These are phyloP conservation scores for Sphaerulina vaccinii DNA, from an alignment of 2,329 filamentous ascomycete genomes.

Conservation along the genomic window DNA sequence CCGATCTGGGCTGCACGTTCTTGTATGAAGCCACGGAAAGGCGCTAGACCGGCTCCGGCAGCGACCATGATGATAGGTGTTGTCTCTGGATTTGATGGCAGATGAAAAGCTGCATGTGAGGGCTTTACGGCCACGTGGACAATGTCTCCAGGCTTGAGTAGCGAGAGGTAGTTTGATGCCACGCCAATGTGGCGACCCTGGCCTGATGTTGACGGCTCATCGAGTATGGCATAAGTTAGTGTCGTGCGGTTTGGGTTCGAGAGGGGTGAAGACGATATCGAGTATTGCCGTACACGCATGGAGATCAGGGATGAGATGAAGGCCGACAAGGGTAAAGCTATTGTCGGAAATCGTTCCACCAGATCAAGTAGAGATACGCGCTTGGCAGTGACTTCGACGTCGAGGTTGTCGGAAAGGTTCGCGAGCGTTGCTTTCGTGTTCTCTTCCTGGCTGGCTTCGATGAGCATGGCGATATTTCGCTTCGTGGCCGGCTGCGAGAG, in stretches of 20 bases:
- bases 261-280: conserved; percentile 38
- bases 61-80: conserved; percentile 43
- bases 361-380: conserved; percentile 64
- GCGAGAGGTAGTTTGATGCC: conserved; percentile 44
- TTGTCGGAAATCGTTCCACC: conserved; percentile 60
- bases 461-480: conserved; percentile 54
- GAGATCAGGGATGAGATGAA: conserved; percentile 73
- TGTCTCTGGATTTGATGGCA: conserved; percentile 43
- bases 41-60: conserved; percentile 83
- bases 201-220: conserved; percentile 28
- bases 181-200: conserved; percentile 44
- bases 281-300: conserved; percentile 56
- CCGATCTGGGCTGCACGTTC: conserved; percentile 62
- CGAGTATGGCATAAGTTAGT: conserved; percentile 65
- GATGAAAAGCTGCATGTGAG: conserved; percentile 45
- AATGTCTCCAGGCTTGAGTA: conserved; percentile 42
- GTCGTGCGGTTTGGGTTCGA: conserved; percentile 29
- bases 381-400: conserved; percentile 40
- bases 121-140: conserved; percentile 45
- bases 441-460: conserved; percentile 52
- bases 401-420: conserved; percentile 43
- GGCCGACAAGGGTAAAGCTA: conserved; percentile 62
- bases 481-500: conserved; percentile 70
- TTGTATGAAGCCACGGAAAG: conserved; percentile 95
- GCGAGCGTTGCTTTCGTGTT: conserved; percentile 51